These are phyloP conservation scores for Eucalyptus sideroxylon DNA, from an alignment of 345 rosid species.

Conservation along the genomic window DNA sequence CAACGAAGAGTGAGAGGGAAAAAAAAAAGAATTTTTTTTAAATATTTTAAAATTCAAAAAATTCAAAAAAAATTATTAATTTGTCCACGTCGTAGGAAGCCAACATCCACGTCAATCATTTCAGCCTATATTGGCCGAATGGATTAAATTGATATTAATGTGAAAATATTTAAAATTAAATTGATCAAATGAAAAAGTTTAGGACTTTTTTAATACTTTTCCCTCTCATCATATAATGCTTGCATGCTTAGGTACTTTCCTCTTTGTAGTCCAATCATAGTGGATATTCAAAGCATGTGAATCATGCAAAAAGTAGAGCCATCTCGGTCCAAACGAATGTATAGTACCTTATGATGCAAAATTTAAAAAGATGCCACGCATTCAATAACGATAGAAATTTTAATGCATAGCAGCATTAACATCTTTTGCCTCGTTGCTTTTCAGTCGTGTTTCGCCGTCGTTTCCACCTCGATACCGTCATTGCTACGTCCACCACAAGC, in stretches of 20 bases:
- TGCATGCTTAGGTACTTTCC: neutral
- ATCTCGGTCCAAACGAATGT: neutral
- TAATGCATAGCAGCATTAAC: neutral
- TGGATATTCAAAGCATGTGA: neutral
- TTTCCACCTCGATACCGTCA: neutral
- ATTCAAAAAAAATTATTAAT: too few relatives aligned
- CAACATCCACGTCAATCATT: too few relatives aligned
- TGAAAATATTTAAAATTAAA: too few relatives aligned
- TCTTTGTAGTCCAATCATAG: neutral
- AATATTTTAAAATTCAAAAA: too few relatives aligned
- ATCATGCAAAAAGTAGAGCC: neutral
- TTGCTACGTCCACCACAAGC: neutral
- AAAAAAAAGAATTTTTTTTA: fast-evolving
- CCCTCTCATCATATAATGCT: neutral
- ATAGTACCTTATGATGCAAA: neutral
- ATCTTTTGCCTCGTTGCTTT: neutral
- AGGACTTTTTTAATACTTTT: too few relatives aligned
- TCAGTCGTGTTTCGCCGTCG: neutral
- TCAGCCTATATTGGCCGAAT: too few relatives aligned
- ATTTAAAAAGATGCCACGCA: neutral
- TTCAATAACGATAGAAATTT: neutral
- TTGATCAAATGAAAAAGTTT: too few relatives aligned
- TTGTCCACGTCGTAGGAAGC: fast-evolving
- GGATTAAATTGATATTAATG: too few relatives aligned
- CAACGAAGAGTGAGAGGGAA: too few relatives aligned